Evolutionary conservation across 805 yeast species (phyloP).

Genomic region (Ogataea minuta): DNA sequence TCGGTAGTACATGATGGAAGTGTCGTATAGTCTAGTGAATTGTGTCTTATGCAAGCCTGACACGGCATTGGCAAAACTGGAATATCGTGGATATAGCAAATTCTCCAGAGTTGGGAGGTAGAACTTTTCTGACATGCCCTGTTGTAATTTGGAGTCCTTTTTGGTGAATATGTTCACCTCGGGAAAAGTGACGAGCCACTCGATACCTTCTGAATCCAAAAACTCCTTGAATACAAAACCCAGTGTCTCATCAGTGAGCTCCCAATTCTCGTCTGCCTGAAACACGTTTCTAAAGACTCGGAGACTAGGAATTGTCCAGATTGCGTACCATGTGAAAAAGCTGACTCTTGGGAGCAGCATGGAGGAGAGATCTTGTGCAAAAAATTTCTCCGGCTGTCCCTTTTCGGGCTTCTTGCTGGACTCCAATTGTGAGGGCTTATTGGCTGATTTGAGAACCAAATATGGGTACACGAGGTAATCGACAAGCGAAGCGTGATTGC

Average conservation of each 20-base stretch:
- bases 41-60: constrained; percentile 39
- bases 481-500: constrained; percentile 67
- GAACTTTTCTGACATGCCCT: constrained; percentile 50
- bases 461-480: constrained; percentile 59
- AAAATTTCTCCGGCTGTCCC: constrained; percentile 16
- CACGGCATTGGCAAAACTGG: constrained; percentile 52
- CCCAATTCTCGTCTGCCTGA: constrained; percentile 71
- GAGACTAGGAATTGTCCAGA: constrained; percentile 61
- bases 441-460: constrained; percentile 33
- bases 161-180: constrained; percentile 73
- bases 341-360: constrained; percentile 43
- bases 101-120: constrained; percentile 60
- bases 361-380: constrained; percentile 28
- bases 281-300: constrained; percentile 45
- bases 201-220: constrained; percentile 34
- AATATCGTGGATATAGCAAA: constrained; percentile 75
- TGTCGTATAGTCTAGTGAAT: constrained; percentile 50
- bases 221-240: constrained; percentile 36
- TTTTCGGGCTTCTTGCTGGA: constrained; percentile 2
- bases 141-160: constrained; percentile 48
- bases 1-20: constrained; percentile 48
- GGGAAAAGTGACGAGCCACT: constrained; percentile 76
- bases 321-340: constrained; percentile 68
- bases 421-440: constrained; percentile 10
- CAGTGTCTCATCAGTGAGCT: constrained; percentile 39